Base-by-base conservation (phyloP, 2,329 filamentous ascomycete species). In the Elsinoe perseae region DNA sequence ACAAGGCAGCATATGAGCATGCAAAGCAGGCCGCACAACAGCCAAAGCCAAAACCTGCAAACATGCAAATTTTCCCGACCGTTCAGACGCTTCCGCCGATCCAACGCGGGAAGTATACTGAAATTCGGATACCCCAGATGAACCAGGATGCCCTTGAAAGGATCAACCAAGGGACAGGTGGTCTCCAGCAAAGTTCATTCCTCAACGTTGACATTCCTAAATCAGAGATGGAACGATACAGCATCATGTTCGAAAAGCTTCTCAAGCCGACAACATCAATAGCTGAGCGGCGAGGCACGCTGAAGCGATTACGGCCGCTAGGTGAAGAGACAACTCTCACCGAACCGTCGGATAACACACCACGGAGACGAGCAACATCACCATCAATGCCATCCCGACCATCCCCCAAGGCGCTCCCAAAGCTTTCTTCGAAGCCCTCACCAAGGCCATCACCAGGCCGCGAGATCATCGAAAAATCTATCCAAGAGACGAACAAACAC, bases 201-300 rank as follows among this genome's bases (percentile, higher is more conserved):
- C 73, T 96, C 18, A 78, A 90, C 63, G 79, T 96, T 14, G 82
- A 91, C 54, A 93, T 96, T 57, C 91, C 92, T 0, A 80, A 81
- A 50, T 79, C 87, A 56, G 82, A 86, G 60, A 77, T 97, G 78
- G 92, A 96, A 68, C 78, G 92, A 50, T 97, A 95, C 64, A 95
- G 90, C 63, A 81, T 96, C 61, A 96, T 96, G 91, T 96, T 97
- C 66, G 83, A 85, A 56, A 81, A 80, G 34, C 76, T 96, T 5
- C 73, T 95, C 23, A 79, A 81, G 59, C 68, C 59, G 4, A 64
- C 61, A 44, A 61, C 61, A 28, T 65, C 67, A 2, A 46, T 70
- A 2, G 57, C 66, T 18, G 68, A 69, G 36, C 58, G 68, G 32
- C 50, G 68, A 23, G 64, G 66, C 36, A 63, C 60, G 46, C 53